Evolutionary conservation across 768 basidiomycete genomes (phyloP).

Genomic region (Termitomyces sp.): DNA sequence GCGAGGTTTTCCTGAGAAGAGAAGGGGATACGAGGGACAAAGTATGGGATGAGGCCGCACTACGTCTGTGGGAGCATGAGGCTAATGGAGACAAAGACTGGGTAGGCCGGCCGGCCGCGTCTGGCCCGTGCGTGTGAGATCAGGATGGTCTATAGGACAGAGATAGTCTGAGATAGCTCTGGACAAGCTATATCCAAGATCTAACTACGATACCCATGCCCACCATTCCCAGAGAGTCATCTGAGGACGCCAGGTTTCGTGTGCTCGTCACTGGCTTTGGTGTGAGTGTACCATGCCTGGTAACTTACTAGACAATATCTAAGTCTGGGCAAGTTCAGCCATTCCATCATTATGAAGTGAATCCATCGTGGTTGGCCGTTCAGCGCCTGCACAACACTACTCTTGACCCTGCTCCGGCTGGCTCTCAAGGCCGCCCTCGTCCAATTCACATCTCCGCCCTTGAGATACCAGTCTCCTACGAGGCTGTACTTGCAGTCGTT

Average conservation of each 20-base stretch:
- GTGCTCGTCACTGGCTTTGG: conserved; percentile 52
- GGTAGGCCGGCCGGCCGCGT: conserved; percentile 31
- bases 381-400: conserved; percentile 54
- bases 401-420: conserved; percentile 29
- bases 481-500: conserved; percentile 45
- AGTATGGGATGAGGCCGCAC: conserved; percentile 55
- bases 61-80: conserved; percentile 51
- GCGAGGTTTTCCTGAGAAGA: conserved; percentile 37
- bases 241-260: conserved; percentile 31
- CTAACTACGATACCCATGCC: conserved; percentile 22
- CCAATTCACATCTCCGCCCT: conserved; percentile 58
- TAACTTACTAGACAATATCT: conserved; percentile 6
- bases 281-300: conserved; percentile 29
- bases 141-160: background rate
- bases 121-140: conserved; percentile 20
- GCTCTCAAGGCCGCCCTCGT: conserved; percentile 17
- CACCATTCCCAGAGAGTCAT: conserved; percentile 18
- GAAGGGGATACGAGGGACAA: conserved; percentile 41
- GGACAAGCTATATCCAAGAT: background rate
- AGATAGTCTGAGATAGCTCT: background rate
- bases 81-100: conserved; percentile 43
- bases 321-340: conserved; percentile 34
- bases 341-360: conserved; percentile 48
- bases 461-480: conserved; percentile 55
- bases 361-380: conserved; percentile 73